Percentiles rank a stretch among this genome's conserved stretches.
Conservation (phyloP, 192 early-diverging fungal genomes). For the Backusella morwellensis region DNA sequence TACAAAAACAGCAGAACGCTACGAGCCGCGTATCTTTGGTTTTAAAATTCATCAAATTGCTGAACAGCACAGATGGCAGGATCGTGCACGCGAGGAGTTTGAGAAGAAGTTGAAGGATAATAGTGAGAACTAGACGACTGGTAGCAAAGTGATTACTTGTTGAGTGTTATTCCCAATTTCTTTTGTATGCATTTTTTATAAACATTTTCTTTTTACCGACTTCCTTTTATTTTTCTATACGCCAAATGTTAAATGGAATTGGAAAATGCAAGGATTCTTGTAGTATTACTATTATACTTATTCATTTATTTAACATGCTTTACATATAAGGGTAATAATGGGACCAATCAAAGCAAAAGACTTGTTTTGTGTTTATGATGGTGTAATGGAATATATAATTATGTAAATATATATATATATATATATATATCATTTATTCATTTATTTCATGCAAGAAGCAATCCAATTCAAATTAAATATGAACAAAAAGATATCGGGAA, state of each 20-base stretch:
- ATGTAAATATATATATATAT: no score
- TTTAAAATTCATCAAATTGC: constrained; percentile 88
- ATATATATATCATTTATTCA: no score
- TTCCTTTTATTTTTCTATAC: neutral
- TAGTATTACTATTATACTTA: neutral
- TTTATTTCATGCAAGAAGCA: no score
- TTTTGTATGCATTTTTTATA: constrained; percentile 4
- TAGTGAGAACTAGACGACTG: neutral
- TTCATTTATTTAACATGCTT: no score
- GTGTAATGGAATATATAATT: no score
- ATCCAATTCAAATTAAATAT: no score
- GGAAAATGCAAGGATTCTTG: neutral
- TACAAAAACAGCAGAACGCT: constrained; percentile 74
- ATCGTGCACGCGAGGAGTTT: constrained; percentile 64
- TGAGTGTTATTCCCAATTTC: neutral
- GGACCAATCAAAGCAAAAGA: no score
- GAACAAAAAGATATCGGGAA: neutral
- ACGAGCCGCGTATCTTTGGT: constrained; percentile 94
- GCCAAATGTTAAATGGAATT: neutral
- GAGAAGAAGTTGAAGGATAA: neutral
- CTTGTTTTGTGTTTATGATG: no score
- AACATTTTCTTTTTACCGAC: neutral
- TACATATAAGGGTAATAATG: no score
- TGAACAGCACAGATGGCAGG: constrained; percentile 87
- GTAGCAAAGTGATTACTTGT: neutral